phyloP scores from a whole-genome alignment of 495 filamentous ascomycete genomes.

The Aspergillus wentii region DNA sequence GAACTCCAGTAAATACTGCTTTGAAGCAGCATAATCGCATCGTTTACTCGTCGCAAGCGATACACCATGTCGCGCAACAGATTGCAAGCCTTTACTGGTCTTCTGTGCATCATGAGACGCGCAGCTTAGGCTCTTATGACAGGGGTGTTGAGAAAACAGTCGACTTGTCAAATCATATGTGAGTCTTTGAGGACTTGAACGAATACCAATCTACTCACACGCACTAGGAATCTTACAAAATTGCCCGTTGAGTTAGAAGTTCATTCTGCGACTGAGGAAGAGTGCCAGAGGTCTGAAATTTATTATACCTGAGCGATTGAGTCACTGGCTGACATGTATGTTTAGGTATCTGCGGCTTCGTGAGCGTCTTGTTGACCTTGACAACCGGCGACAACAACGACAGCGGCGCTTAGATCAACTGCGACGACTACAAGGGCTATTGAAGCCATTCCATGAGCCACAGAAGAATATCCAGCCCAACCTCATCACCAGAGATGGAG shows the following conservation, averaged over 20 bases:
- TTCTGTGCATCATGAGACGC: slow-evolving; percentile 38
- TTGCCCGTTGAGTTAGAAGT: slow-evolving; percentile 28
- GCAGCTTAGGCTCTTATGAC: slow-evolving; percentile 29
- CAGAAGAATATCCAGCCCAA: slow-evolving; percentile 67
- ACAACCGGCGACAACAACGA: slow-evolving; percentile 46
- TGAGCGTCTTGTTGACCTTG: slow-evolving; percentile 44
- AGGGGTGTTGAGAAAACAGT: slow-evolving; percentile 36
- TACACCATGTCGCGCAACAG: slow-evolving; percentile 78
- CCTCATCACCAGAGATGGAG: slow-evolving; percentile 68
- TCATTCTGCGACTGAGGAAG: slow-evolving; percentile 26
- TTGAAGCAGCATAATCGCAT: slow-evolving; percentile 66
- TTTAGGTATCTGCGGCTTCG: slow-evolving; percentile 55
- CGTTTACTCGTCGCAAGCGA: slow-evolving; percentile 69
- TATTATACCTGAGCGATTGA: slow-evolving; percentile 8
- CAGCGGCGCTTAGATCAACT: slow-evolving; percentile 53
- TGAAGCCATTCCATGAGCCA: slow-evolving; percentile 55
- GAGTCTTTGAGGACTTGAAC: slow-evolving; percentile 12
- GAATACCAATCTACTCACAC: slow-evolving; percentile 12
- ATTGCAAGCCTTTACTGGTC: slow-evolving; percentile 68
- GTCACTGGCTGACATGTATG: too few species aligned
- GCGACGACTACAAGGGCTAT: slow-evolving; percentile 49
- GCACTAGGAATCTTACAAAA: slow-evolving; percentile 36
- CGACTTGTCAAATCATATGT: slow-evolving; percentile 45
- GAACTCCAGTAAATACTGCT: slow-evolving; percentile 63
- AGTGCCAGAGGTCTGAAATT: slow-evolving; percentile 26